Percentiles rank a stretch among this genome's conserved stretches.
Conservation (phyloP, 257 asterid genomes). For the Verbascum thapsus region DNA sequence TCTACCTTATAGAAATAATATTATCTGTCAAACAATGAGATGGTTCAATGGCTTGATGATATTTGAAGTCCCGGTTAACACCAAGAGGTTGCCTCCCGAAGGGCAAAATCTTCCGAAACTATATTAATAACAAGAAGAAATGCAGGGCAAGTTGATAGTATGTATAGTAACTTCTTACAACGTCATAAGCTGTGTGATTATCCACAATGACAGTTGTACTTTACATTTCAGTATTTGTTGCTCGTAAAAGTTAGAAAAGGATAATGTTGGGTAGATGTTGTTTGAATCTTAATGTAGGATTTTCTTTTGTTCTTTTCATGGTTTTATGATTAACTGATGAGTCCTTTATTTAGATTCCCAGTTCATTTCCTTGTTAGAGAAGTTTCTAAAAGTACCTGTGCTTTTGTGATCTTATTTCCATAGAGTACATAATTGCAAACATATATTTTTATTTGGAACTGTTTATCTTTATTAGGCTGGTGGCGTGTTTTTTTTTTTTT, state of each 20-base stretch:
- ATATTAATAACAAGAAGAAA: not conserved
- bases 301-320: not conserved
- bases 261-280: not conserved
- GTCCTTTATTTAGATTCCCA: no score
- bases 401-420: no score
- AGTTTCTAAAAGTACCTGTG: no score
- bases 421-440: not conserved
- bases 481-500: not conserved
- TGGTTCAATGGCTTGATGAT: not conserved
- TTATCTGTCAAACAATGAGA: not conserved
- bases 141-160: not conserved
- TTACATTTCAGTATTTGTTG: no score
- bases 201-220: not conserved
- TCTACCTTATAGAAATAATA: not conserved
- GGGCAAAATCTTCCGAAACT: not conserved
- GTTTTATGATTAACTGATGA: not conserved
- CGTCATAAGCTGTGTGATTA: not conserved
- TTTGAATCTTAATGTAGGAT: not conserved
- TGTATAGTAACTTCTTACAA: not conserved
- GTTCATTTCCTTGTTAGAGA: no score
- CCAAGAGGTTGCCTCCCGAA: conserved; percentile 8
- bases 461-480: conserved; percentile 15
- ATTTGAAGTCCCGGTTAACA: not conserved
- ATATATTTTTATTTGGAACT: not conserved
- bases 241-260: no score